phyloP scores from a whole-genome alignment of 768 basidiomycete genomes.

The Guyanaporus albipodus region DNA sequence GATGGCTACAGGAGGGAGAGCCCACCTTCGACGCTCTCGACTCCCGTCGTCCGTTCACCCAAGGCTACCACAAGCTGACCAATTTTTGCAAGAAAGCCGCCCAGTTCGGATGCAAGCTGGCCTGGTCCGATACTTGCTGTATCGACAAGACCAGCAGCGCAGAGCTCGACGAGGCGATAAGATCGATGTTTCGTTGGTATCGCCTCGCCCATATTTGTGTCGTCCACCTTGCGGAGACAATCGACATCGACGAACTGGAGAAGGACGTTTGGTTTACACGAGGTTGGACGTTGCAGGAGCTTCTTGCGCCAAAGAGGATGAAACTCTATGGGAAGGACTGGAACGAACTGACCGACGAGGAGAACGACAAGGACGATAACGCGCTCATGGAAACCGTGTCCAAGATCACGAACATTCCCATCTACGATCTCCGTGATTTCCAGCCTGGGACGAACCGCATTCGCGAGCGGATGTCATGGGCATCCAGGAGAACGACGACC shows the following conservation, averaged over 20 bases:
- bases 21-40: conserved; percentile 2
- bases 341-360: conserved; percentile 1
- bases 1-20: conserved; percentile 12
- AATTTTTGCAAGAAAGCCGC: conserved; percentile 9
- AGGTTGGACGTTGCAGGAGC: conserved; percentile 14
- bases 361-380: conserved; percentile 6
- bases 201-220: conserved; percentile 11
- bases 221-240: conserved; percentile 9
- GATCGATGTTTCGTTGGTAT: conserved; percentile 20
- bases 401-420: conserved; percentile 9
- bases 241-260: not conserved
- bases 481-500: conserved; percentile 24
- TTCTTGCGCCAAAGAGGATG: conserved; percentile 9
- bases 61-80: conserved; percentile 11
- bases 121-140: conserved; percentile 16
- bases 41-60: not conserved
- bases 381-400: conserved; percentile 3
- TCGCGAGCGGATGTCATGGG: conserved; percentile 18
- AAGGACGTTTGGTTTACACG: conserved; percentile 13
- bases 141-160: conserved; percentile 15
- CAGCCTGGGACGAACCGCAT: conserved; percentile 12
- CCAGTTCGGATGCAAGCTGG: conserved; percentile 9
- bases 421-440: conserved; percentile 6
- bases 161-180: conserved; percentile 16
- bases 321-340: conserved; percentile 11